Percentiles rank a stretch among this genome's conserved stretches.
Evolutionary conservation across 768 basidiomycete species (phyloP).

Genomic region (Amylocystis lapponica): DNA sequence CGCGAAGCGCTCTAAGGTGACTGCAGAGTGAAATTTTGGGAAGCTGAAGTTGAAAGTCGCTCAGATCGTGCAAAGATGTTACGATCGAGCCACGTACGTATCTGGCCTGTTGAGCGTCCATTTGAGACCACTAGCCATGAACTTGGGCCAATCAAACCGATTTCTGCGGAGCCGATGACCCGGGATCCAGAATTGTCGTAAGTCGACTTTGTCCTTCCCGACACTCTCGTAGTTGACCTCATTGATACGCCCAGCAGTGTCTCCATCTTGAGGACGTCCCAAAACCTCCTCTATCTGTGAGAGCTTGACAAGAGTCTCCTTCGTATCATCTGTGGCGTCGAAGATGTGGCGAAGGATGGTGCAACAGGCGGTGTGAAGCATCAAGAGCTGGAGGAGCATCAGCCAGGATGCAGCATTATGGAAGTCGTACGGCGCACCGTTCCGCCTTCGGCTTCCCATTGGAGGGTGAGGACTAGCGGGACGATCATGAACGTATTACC

Average conservation of each 20-base stretch:
- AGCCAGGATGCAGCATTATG: background rate
- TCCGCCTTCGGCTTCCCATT: background rate
- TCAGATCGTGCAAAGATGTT: too few relatives aligned
- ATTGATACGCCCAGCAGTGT: conserved; percentile 12
- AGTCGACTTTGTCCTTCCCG: conserved; percentile 14
- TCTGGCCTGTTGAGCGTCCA: conserved; percentile 20
- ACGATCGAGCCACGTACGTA: too few relatives aligned
- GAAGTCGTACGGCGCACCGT: background rate
- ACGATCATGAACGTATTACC: background rate
- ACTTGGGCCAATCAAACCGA: conserved; percentile 18
- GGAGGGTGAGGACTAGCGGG: background rate
- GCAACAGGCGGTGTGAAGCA: too few relatives aligned
- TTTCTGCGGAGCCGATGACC: conserved; percentile 3
- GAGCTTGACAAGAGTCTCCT: conserved; percentile 6
- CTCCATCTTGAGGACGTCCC: conserved; percentile 15
- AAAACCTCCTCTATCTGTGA: conserved; percentile 17
- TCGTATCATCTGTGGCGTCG: conserved; percentile 6
- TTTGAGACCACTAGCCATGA: conserved; percentile 6
- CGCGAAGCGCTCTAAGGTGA: too few relatives aligned
- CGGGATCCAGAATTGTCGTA: conserved; percentile 17
- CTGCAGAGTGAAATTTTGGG: too few relatives aligned
- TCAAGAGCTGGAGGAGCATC: too few relatives aligned
- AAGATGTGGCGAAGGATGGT: conserved; percentile 18
- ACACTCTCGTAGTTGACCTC: conserved; percentile 19
- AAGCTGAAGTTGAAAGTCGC: too few relatives aligned